Percentiles rank a stretch among this genome's conserved stretches.
phyloP scores from a whole-genome alignment of 2,329 filamentous ascomycete species.

The Apiospora pterosperma region DNA sequence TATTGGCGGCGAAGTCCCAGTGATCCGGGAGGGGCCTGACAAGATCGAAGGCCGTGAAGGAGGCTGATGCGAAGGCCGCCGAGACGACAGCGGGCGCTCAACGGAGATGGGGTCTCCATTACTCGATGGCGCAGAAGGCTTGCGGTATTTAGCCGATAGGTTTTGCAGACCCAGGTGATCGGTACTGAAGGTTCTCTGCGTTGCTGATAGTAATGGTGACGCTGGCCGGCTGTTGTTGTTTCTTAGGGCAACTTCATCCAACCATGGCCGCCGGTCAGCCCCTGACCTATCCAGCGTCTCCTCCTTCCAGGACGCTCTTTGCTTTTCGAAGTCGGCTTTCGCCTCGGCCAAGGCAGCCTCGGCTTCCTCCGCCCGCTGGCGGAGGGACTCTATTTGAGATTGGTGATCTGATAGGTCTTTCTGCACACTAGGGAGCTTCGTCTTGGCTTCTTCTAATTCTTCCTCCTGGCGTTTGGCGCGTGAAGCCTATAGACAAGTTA shows the following conservation, averaged over 20 bases:
- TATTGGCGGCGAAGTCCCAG: conserved; percentile 37
- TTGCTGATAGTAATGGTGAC: conserved; percentile 48
- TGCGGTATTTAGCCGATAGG: conserved; percentile 39
- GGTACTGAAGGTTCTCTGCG: conserved; percentile 49
- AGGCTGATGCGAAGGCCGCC: conserved; percentile 50
- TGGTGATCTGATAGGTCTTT: conserved; percentile 60
- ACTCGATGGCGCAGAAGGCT: conserved; percentile 48
- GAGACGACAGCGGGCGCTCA: conserved; percentile 34
- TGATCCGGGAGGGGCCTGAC: conserved; percentile 31
- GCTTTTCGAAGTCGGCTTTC: conserved; percentile 47
- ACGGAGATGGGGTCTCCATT: conserved; percentile 38
- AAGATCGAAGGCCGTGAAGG: conserved; percentile 37
- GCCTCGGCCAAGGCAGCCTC: conserved; percentile 61
- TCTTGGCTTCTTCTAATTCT: conserved; percentile 70
- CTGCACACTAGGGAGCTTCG: conserved; percentile 60
- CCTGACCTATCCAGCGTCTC: conserved; percentile 37
- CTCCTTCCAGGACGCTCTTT: conserved; percentile 36
- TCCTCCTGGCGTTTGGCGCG: conserved; percentile 71
- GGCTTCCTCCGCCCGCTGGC: conserved; percentile 61
- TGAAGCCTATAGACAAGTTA: conserved; percentile 49
- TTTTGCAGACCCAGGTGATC: conserved; percentile 48
- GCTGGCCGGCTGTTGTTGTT: conserved; percentile 47
- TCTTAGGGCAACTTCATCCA: conserved; percentile 46
- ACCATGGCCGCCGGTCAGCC: conserved; percentile 45
- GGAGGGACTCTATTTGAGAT: conserved; percentile 57